Evolutionary conservation across 2,329 filamentous ascomycete genomes (phyloP).

Genomic region (Xylaria multiplex): DNA sequence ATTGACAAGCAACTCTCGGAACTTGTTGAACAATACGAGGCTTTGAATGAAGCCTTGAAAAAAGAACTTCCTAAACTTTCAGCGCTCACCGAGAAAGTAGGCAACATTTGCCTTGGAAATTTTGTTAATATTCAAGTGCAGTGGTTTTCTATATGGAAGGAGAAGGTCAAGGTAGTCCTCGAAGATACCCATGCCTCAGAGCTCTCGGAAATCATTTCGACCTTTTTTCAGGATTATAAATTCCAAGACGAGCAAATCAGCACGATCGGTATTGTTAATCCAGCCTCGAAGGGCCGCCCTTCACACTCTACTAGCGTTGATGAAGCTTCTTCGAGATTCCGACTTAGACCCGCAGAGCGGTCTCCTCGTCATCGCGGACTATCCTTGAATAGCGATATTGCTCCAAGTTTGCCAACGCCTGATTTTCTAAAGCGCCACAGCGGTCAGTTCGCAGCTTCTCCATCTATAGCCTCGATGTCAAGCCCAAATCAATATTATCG

Average conservation of each 20-base stretch:
- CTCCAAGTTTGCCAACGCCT: slow-evolving; percentile 70
- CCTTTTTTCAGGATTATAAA: slow-evolving; percentile 82
- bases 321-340: slow-evolving; percentile 60
- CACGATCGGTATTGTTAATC: slow-evolving; percentile 81
- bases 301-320: slow-evolving; percentile 68
- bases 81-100: slow-evolving; percentile 80
- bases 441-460: slow-evolving; percentile 72
- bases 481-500: slow-evolving; percentile 66
- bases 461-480: slow-evolving; percentile 57
- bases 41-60: slow-evolving; percentile 91
- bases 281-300: slow-evolving; percentile 68
- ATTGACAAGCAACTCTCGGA: slow-evolving; percentile 86
- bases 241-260: slow-evolving; percentile 78
- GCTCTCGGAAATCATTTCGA: slow-evolving; percentile 76
- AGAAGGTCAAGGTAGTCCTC: slow-evolving; percentile 81
- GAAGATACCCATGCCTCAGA: slow-evolving; percentile 74
- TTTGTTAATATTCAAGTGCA: slow-evolving; percentile 84
- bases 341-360: slow-evolving; percentile 60
- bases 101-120: slow-evolving; percentile 82
- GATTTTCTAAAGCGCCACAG: slow-evolving; percentile 74
- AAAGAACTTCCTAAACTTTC: slow-evolving; percentile 90
- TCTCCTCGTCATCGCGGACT: slow-evolving; percentile 65
- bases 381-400: slow-evolving; percentile 71
- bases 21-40: slow-evolving; percentile 87
- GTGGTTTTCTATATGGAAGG: slow-evolving; percentile 86